Base-by-base conservation (phyloP, 2,329 filamentous ascomycete species). In the Diaporthe nobilis region DNA sequence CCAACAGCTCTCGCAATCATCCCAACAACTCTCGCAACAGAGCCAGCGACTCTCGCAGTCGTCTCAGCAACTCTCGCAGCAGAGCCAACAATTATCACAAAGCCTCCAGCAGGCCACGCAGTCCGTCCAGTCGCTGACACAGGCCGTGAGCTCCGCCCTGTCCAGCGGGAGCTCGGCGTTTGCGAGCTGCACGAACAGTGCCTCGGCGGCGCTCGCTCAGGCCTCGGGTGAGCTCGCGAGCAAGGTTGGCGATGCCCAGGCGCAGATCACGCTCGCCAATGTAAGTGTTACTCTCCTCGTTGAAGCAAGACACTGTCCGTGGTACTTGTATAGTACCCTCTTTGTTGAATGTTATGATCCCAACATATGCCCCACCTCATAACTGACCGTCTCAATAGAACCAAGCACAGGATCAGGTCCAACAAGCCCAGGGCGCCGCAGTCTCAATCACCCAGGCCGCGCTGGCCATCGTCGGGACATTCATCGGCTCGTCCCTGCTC, bases 371-470 rank as follows among this genome's bases (percentile, higher is more conserved):
- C 9, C 55, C 53, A 13, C 13, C 49, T 15, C 34, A 70, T 39
- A 17, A 34, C 47, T 65, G n/a, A 75, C 71, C 42, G 4, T 57
- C 20, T 42, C 71, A 17, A 25, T 70, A 82, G 80, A 78, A 79
- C 55, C 80, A 84, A n/a, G 83, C 83, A 8, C 80, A 79, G 42
- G 73, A 73, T 3, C 81, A 82, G 53, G 80, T 84, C 22, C 78
- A 81, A 25, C 80, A 82, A 22, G 82, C 85, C 0, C 84, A 86
- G 71, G 83, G 81, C 25, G 79, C 83, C 4, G 84, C 85, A 4
- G 82, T 86, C 2, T 86, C 85, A 3, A 84, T 84, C 22, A 86
- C 85, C 0, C 85, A 87, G 79, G 83, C 82, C 0, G 85, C 85
- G 0, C 76, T 87, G 7, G 85, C 85, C 13, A 83, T 87, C 25